These are phyloP conservation scores for Hsuehochloa calcarea DNA, from an alignment of 176 grass and related monocot species.

Conservation along the genomic window DNA sequence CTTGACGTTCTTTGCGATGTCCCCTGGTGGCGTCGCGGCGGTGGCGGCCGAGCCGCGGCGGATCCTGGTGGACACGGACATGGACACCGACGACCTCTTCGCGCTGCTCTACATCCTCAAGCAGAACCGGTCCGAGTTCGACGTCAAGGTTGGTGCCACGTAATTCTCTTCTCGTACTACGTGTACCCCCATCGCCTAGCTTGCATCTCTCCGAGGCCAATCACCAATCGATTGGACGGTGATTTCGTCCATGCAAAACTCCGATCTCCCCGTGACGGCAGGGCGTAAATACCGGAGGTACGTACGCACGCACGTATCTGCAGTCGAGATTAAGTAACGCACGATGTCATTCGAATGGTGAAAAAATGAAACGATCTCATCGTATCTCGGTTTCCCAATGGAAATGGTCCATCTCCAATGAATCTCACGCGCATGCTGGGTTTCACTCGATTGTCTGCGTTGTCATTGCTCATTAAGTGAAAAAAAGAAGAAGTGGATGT, in stretches of 20 bases:
- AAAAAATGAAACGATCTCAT: not conserved
- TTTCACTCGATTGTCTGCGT: not conserved
- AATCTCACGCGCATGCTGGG: slow-evolving; percentile 24
- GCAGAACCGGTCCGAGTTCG: slow-evolving; percentile 69
- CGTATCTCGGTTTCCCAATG: not conserved
- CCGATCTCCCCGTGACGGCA: not conserved
- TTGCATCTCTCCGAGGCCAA: not conserved
- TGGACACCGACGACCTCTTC: slow-evolving; percentile 82
- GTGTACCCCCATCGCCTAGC: not conserved
- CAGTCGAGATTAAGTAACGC: not conserved
- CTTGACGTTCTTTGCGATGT: not conserved
- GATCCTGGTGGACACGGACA: slow-evolving; percentile 83
- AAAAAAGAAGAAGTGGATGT: not conserved
- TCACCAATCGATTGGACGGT: not conserved
- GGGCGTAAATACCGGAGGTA: no score
- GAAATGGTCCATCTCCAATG: not conserved
- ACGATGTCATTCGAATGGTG: not conserved
- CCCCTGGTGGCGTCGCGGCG: not conserved
- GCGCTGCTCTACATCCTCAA: slow-evolving; percentile 87
- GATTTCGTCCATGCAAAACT: not conserved
- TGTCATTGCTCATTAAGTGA: slow-evolving; percentile 5
- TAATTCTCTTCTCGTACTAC: not conserved
- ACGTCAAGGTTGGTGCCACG: slow-evolving; percentile 54
- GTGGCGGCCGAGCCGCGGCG: slow-evolving; percentile 24
- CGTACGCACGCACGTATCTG: no score